phyloP scores from a whole-genome alignment of 2,329 filamentous ascomycete genomes.

The Fusarium tricinctum region DNA sequence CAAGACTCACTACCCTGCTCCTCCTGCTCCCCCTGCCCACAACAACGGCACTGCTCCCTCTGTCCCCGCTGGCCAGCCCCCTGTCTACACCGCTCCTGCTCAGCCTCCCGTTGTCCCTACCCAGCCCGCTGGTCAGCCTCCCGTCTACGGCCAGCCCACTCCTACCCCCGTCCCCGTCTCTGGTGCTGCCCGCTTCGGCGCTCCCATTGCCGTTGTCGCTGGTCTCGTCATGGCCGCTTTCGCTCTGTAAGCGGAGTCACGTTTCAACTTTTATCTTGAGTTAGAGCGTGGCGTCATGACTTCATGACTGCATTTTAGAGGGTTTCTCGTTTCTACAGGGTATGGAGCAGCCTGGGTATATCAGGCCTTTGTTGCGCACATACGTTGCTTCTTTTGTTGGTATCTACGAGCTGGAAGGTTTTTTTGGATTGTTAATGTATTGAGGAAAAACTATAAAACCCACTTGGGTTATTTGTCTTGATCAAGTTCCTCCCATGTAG shows the following conservation, averaged over 20 bases:
- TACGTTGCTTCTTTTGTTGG: slow-evolving; percentile 49
- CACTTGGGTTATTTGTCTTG: slow-evolving; percentile 49
- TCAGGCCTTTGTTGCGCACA: slow-evolving; percentile 50
- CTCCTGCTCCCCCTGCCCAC: slow-evolving; percentile 36
- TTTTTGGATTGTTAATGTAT: slow-evolving; percentile 52
- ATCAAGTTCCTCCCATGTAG: slow-evolving; percentile 47
- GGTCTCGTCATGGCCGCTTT: slow-evolving; percentile 59
- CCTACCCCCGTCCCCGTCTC: slow-evolving; percentile 47
- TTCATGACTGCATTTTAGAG: slow-evolving; percentile 52
- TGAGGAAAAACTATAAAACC: slow-evolving; percentile 50
- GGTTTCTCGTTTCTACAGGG: slow-evolving; percentile 47
- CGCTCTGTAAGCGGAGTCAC: slow-evolving; percentile 57
- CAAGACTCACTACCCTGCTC: slow-evolving; percentile 41
- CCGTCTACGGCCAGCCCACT: slow-evolving; percentile 44
- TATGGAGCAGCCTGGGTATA: slow-evolving; percentile 48
- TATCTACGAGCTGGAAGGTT: slow-evolving; percentile 47
- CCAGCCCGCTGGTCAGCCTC: slow-evolving; percentile 30
- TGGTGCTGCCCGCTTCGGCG: slow-evolving; percentile 53
- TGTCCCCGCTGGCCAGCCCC: slow-evolving; percentile 17
- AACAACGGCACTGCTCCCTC: slow-evolving; percentile 29
- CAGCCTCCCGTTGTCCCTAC: slow-evolving; percentile 47
- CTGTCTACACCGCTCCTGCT: slow-evolving; percentile 37
- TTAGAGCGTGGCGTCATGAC: slow-evolving; percentile 50
- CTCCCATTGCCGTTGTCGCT: slow-evolving; percentile 57
- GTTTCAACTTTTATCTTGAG: slow-evolving; percentile 37